These are phyloP conservation scores for Paramyrothecium sp. DNA, from an alignment of 2,329 filamentous ascomycete genomes.

Conservation along the genomic window DNA sequence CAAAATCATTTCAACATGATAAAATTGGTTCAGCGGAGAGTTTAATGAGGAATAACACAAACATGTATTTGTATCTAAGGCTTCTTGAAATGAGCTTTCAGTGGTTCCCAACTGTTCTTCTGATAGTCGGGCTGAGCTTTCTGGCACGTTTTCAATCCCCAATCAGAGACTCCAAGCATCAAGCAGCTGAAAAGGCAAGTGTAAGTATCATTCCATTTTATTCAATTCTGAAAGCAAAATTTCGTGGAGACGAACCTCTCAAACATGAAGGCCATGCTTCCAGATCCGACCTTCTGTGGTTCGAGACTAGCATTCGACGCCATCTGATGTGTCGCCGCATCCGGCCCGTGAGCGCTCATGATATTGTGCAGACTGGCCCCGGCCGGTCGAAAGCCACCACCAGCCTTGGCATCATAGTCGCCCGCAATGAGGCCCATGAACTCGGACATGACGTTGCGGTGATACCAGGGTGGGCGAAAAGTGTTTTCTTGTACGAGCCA, in stretches of 20 bases:
- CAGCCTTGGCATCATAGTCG: slow-evolving; percentile 61
- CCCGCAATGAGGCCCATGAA: slow-evolving; percentile 62
- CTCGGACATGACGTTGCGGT: slow-evolving; percentile 67
- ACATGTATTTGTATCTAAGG: too few species aligned
- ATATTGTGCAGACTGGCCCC: slow-evolving; percentile 66
- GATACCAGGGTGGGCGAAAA: slow-evolving; percentile 72
- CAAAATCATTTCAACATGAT: too few species aligned
- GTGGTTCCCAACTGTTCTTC: slow-evolving; percentile 65
- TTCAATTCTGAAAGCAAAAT: too few species aligned
- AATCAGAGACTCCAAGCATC: slow-evolving; percentile 71
- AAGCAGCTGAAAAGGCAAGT: slow-evolving; percentile 45
- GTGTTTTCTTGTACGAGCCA: slow-evolving; percentile 71
- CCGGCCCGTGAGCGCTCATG: slow-evolving; percentile 67
- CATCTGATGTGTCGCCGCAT: slow-evolving; percentile 54
- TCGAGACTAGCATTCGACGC: slow-evolving; percentile 53
- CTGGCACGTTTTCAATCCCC: slow-evolving; percentile 60
- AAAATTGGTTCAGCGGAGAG: too few species aligned
- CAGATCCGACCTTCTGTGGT: slow-evolving; percentile 57
- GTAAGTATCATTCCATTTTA: too few species aligned
- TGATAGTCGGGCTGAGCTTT: slow-evolving; percentile 67
- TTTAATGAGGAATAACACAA: too few species aligned
- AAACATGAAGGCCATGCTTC: slow-evolving; percentile 69
- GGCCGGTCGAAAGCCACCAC: slow-evolving; percentile 55
- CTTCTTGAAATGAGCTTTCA: too few species aligned
- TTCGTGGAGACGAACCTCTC: slow-evolving; percentile 29